Conservation (phyloP, 805 yeast species). For the Isabelozyma pseudorhagii region DNA sequence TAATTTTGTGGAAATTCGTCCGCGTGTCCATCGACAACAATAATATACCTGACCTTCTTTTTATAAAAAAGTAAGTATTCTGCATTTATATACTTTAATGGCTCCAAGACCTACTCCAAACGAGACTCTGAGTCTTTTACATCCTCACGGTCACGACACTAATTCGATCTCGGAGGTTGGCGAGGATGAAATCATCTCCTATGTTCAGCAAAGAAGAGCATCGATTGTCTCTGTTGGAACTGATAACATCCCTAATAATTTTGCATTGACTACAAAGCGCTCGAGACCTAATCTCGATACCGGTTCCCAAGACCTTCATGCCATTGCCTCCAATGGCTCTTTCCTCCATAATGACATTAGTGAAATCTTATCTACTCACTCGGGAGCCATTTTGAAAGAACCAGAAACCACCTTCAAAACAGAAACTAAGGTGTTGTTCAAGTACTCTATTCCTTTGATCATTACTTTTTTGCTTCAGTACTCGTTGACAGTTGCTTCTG, state of each 20-base stretch:
- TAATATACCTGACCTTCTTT: background rate
- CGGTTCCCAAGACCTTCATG: conserved; percentile 5
- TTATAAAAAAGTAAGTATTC: too few relatives aligned
- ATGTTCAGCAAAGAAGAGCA: conserved; percentile 36
- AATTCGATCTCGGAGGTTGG: conserved; percentile 14
- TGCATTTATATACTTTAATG: background rate
- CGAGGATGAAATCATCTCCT: conserved; percentile 35
- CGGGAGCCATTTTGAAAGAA: conserved; percentile 21
- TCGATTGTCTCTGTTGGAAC: conserved; percentile 35
- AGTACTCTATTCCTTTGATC: conserved; percentile 55
- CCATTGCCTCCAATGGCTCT: conserved; percentile 2
- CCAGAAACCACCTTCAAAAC: conserved; percentile 39
- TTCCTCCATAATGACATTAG: conserved; percentile 3
- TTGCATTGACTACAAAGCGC: conserved; percentile 16
- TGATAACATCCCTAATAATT: conserved; percentile 10
- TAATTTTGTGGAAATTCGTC: background rate
- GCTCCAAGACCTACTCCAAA: background rate
- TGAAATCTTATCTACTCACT: conserved; percentile 23
- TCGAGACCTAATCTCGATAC: conserved; percentile 4
- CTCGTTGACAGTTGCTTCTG: conserved; percentile 72
- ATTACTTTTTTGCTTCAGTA: conserved; percentile 68
- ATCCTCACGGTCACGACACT: background rate
- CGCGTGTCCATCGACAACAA: background rate
- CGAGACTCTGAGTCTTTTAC: background rate
- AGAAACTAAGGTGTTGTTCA: conserved; percentile 37